A percentile compares a stretch with the other conserved stretches of the same genome.
These are phyloP conservation scores for Mortierella sp. DNA, from an alignment of 371 early-diverging fungal species.

Conservation along the genomic window DNA sequence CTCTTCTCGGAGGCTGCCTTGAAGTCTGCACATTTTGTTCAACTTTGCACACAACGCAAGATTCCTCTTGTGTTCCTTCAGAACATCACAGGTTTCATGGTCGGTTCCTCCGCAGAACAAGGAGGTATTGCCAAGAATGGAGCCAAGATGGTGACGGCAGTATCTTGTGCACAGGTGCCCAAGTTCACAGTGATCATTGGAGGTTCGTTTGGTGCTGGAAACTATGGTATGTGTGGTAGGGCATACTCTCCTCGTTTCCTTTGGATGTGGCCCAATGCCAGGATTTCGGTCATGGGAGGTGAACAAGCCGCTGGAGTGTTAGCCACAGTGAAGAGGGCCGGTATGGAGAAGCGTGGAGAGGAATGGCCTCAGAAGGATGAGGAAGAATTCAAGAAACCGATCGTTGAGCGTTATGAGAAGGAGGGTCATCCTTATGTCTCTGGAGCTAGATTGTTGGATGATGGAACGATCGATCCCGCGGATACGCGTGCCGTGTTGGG, in stretches of 20 bases:
- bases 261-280: constrained; percentile 97
- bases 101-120: constrained; percentile 95
- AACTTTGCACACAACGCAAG: constrained; percentile 93
- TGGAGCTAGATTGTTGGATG: constrained; percentile 95
- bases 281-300: constrained; percentile 99
- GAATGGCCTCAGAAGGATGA: constrained; percentile 80
- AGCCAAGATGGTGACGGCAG: constrained; percentile 97
- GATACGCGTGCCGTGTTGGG: constrained; percentile 93
- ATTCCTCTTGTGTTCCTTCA: constrained; percentile 97
- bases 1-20: constrained; percentile 95
- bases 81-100: constrained; percentile 98
- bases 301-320: constrained; percentile 97
- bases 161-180: constrained; percentile 95
- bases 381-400: constrained; percentile 87
- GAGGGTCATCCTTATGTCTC: constrained; percentile 97
- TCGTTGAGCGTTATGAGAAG: constrained; percentile 87
- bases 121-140: constrained; percentile 99
- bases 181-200: constrained; percentile 96
- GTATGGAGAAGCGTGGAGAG: constrained; percentile 85
- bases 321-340: constrained; percentile 89
- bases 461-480: constrained; percentile 94
- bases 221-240: constrained; percentile 99
- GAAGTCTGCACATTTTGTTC: constrained; percentile 98
- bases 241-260: constrained; percentile 96
- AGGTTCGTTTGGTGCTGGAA: constrained; percentile 94